Base-by-base conservation (phyloP, 2,329 filamentous ascomycete species). In the Orbilia oligospora region DNA sequence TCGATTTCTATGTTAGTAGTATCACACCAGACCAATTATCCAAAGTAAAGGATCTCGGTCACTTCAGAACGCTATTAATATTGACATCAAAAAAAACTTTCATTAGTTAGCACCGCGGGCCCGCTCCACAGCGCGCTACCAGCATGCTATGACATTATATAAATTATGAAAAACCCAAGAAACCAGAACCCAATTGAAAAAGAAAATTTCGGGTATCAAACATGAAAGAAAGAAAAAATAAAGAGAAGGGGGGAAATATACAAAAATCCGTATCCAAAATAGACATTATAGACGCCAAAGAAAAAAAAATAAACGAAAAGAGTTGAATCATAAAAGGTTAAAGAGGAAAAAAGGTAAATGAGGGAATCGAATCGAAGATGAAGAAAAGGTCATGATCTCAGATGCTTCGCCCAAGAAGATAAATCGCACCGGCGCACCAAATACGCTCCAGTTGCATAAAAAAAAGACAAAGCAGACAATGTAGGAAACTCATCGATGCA, bases 141-240 rank as follows among this genome's bases (percentile, higher is more conserved):
- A 30, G 58, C 44, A 51, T 58, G n/a, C 16, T 16, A 38, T 36
- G n/a, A 20, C 5, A 53, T 63, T 14, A 41, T 24, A 48, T 16
- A 65, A 22, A 27, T 12, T 3, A 24, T 24, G 24, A 27, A 9
- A 51, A 14, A 22, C 9, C 9, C 6, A 24, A 51, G 20, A 10
- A 49, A 48, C n/a, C 6, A 8, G 2, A 46, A 18, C 44, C 6
- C 12, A 48, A 48, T 48, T 5, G 5, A 16, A 73, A 53, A 6
- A n/a, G 27, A 56, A 71, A 24, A 56, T 71, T 53, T 61, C 58
- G 66, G 61, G 53, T 64, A 71, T 71, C 68, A 46, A 77, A 64
- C 70, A 66, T 73, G 14, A 55, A 33, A 22, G 36, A 38, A 14
- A 30, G 6, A 3, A 38, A 38, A 38, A 41, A n/a, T n/a, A n/a